Base-by-base conservation (phyloP, 768 basidiomycete species). In the Serendipita vermifera region DNA sequence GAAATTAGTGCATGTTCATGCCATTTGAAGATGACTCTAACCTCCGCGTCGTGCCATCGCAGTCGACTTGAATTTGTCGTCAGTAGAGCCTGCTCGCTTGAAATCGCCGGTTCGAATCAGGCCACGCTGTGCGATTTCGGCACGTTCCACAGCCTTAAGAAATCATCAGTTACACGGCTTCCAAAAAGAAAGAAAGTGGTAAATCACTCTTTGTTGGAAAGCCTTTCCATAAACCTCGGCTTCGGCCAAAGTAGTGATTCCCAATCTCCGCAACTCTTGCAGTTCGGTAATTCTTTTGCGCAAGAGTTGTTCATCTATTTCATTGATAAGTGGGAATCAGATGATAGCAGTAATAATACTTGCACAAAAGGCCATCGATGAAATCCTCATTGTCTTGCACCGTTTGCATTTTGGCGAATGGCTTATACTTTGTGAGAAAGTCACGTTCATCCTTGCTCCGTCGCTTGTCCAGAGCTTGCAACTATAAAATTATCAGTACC, bases 401-500 rank as follows among this genome's bases (percentile, higher is more conserved):
- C 0, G 90, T 92, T 66, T 96, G 92, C 33, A 98, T 71, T 55
- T 83, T 80, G 26, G 94, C 80, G 67, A 97, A 97, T 2, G 91
- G 88, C 60, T 93, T 85, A 55, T 93, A 75, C 24, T 92, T 81
- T 62, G 89, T 82, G 22, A 91, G 69, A 56, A 97, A 83, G 59
- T 98, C 96, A 61, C 86, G 81, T 63, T 98, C 93, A 59, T 97
- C 94, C 62, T 86, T 83, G 5, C 79, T 78, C 15, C 90, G 75
- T 66, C 96, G 97, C 72, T 93, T 87, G 62, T 99, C 94, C 2
- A 78, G 77, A 7, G 88, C 87, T 75, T 87, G 83, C 73, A 91
- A 85, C 94, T 96, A 64, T 3, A 33, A 51, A 39, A 55, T 61
- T 33, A 62, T 59, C 55, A 51, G 22, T 46, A 5, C 24, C 24